Base-by-base conservation (phyloP, 176 grass and related monocot species). In the Eleusine indica region DNA sequence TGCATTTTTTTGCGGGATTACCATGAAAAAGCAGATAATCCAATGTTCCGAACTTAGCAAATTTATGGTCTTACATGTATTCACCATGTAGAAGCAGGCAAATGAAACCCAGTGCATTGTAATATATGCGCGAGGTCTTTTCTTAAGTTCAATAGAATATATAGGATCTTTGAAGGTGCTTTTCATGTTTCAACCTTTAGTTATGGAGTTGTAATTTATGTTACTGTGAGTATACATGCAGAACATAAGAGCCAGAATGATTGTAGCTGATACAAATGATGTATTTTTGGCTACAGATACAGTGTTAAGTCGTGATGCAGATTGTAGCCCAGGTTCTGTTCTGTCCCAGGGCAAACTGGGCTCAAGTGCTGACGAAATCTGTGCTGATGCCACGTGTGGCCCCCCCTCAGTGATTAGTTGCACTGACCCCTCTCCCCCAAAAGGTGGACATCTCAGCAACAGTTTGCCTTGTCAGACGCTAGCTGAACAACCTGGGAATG, bases 371-470 rank as follows among this genome's bases (percentile, higher is more conserved):
- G 79, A 74, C 11, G 48, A 54, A 89, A 72, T 78, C 78, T 90
- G 70, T 76, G 63, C 86, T 64, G 78, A 90, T 61, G 64, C 74
- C 80, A 83, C 83, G 66, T 96, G 93, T 78, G 88, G 87, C 12
- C 94, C 96, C 52, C 81, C 93, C 71, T 91, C 96, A 73, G 84
- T 92, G 56, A 96, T 96, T 67, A 92, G 93, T 83, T 86, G 87
- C 79, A 58, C 83, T 16, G 83, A 88, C 62, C 60, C 47, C 61
- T 82, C 37, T 64, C 56, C 66, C 30, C 64, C 68, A 80, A 89
- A 92, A 83, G 86, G 66, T 75, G 83, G 58, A 40, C 85, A 84
- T 37, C 83, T 48, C 22, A 77, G 43, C 84, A 88, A 40, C 69
- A 56, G 16, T 51, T 77, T 83, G 68, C 53, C 69, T 68, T 41